Base-by-base conservation (phyloP, 1,139 yeast genomes). In the Insectozyma bohioensis region DNA sequence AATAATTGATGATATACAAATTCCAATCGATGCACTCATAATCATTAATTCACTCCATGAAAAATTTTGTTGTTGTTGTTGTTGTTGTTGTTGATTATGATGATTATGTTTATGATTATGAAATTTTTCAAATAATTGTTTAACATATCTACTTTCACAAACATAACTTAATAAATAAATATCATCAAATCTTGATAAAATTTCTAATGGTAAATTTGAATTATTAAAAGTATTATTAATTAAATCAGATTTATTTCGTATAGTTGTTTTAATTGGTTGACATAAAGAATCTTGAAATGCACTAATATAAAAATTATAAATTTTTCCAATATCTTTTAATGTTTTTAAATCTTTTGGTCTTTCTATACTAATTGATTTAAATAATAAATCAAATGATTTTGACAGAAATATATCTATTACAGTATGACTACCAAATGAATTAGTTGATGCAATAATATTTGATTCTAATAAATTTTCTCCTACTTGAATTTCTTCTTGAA, bases 351-450 rank as follows among this genome's bases (percentile, higher is more conserved):
- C 30, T 46, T 36, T 10, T 30, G 38, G 8, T 6, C n/a, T 9
- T 10, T 22, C 9, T 4, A 18, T 21, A 12, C 26, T 22, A 10
- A 31, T n/a, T 8, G 51, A 47, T 6, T 42, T 41, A 12, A 45
- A 48, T 12, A 64, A 54, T 57, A 60, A 58, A 16, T 46, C 50
- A 37, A 64, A 37, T 5, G 67, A 60, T 32, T 56, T 56, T 13
- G 52, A 48, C 6, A 69, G 59, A 34, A 63, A 57, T 5, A 66
- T 57, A 12, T 62, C 50, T 34, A 61, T 39, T 24, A 62, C 49
- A 13, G 69, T 60, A 38, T 66, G 72, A 20, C 62, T 46, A 7
- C 69, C 70, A 30, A 61, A 56, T 32, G 50, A 18, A 24, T 33
- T 36, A 6, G 27, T 20, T 6, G 61, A 13, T 40, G 49, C 19